These are phyloP conservation scores for Bruguiera hainesii DNA, from an alignment of 441 rosid genomes.

Conservation along the genomic window DNA sequence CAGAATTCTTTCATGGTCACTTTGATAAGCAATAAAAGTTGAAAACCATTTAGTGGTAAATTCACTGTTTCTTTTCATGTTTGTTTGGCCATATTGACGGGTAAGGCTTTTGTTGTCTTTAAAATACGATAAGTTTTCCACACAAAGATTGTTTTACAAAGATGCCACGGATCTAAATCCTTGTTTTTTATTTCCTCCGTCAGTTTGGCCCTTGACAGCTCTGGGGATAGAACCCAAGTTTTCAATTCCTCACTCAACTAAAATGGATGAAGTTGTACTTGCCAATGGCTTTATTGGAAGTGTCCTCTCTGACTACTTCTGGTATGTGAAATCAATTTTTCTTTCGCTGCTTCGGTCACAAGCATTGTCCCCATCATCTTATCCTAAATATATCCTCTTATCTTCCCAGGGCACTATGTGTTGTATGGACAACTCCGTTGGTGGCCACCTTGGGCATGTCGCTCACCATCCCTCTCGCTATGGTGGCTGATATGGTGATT, in stretches of 20 bases:
- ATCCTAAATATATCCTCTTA: background rate
- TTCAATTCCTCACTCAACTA: constrained; percentile 86
- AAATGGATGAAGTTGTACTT: constrained; percentile 85
- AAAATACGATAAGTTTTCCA: too few species aligned
- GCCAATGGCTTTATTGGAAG: constrained; percentile 96
- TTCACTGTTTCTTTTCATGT: background rate
- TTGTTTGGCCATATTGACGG: background rate
- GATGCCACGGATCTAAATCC: constrained; percentile 9
- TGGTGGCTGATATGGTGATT: constrained; percentile 77
- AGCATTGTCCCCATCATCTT: background rate
- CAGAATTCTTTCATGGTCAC: background rate
- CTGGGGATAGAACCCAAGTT: constrained; percentile 95
- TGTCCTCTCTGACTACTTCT: constrained; percentile 93
- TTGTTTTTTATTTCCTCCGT: constrained; percentile 18
- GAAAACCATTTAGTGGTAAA: background rate
- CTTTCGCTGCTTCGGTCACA: background rate
- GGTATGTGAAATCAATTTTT: constrained; percentile 37
- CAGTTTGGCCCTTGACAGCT: constrained; percentile 96
- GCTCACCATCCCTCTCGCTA: constrained; percentile 78
- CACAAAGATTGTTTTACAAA: background rate
- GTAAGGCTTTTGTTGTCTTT: background rate
- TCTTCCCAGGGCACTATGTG: constrained; percentile 61
- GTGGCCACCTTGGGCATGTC: constrained; percentile 88
- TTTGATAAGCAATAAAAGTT: background rate
- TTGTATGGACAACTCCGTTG: constrained; percentile 82